phyloP scores from a whole-genome alignment of 306 rosid species.

The Lathyrus oleraceus region DNA sequence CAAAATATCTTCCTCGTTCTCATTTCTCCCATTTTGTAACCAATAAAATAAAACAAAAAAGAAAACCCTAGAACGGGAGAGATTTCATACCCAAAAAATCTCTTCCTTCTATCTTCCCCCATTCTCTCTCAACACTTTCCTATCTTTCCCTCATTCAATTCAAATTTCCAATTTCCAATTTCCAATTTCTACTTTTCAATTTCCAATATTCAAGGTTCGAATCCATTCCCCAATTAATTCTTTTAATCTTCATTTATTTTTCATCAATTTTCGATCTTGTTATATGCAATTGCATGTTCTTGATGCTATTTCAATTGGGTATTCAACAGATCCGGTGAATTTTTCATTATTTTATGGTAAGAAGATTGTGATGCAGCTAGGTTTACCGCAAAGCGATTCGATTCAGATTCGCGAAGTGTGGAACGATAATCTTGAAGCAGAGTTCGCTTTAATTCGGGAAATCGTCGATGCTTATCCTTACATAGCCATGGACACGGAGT shows the following conservation, averaged over 20 bases:
- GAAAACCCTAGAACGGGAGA: constrained; percentile 55
- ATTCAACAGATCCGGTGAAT: constrained; percentile 30
- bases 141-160: background rate
- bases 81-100: constrained; percentile 40
- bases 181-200: background rate
- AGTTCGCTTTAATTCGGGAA: constrained; percentile 45
- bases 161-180: background rate
- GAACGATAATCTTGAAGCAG: constrained; percentile 50
- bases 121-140: constrained; percentile 17
- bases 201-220: constrained; percentile 19
- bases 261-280: background rate
- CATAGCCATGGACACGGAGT: constrained; percentile 58
- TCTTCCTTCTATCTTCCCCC: constrained; percentile 41
- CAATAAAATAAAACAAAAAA: constrained; percentile 5
- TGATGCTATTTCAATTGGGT: background rate
- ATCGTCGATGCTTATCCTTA: constrained; percentile 52
- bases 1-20: constrained; percentile 28
- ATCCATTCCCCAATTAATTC: background rate
- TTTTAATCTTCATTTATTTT: background rate
- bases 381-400: constrained; percentile 41
- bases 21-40: constrained; percentile 10
- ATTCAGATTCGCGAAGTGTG: constrained; percentile 61
- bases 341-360: background rate
- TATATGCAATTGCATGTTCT: background rate
- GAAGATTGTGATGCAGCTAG: constrained; percentile 37